Percentiles rank a stretch among this genome's conserved stretches.
phyloP scores from a whole-genome alignment of 371 early-diverging fungal species.

The Rhizopus microsporus region DNA sequence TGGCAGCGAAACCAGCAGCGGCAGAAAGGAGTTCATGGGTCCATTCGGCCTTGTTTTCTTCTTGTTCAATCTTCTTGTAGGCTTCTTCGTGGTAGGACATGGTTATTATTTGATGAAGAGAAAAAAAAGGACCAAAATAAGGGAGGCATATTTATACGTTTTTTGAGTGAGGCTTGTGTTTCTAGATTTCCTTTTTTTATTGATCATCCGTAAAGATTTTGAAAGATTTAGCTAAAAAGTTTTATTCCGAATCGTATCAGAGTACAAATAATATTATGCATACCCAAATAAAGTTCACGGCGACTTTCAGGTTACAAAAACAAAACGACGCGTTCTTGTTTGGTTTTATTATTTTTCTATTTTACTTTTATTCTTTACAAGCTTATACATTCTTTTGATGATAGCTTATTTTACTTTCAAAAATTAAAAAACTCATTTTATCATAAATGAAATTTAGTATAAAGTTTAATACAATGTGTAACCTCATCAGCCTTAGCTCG shows the following conservation, averaged over 20 bases:
- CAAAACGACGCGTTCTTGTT: too few species aligned
- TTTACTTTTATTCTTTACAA: too few species aligned
- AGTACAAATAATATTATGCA: constrained; percentile 1
- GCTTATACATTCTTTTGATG: too few species aligned
- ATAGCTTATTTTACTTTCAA: too few species aligned
- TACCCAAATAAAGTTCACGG: neutral
- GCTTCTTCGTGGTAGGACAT: constrained; percentile 45
- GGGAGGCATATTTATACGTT: neutral
- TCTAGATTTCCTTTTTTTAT: neutral
- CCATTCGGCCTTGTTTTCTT: constrained; percentile 33
- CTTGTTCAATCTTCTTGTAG: constrained; percentile 26
- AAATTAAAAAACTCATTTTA: too few species aligned
- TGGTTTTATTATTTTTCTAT: too few species aligned
- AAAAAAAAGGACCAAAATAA: neutral
- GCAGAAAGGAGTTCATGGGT: constrained; percentile 50
- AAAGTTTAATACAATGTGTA: too few species aligned
- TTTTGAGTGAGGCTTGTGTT: neutral
- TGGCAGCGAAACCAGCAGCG: constrained; percentile 53
- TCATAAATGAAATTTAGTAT: too few species aligned
- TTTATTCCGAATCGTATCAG: neutral
- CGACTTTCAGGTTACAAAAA: too few species aligned
- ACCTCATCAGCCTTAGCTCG: too few species aligned
- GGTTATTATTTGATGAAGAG: constrained; percentile 6
- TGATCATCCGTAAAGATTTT: neutral
- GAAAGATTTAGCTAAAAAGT: too few species aligned